Percentiles rank a stretch among this genome's conserved stretches.
These are phyloP conservation scores for Phytophthora citrophthora DNA, from an alignment of 352 stramenopile species.

Conservation along the genomic window DNA sequence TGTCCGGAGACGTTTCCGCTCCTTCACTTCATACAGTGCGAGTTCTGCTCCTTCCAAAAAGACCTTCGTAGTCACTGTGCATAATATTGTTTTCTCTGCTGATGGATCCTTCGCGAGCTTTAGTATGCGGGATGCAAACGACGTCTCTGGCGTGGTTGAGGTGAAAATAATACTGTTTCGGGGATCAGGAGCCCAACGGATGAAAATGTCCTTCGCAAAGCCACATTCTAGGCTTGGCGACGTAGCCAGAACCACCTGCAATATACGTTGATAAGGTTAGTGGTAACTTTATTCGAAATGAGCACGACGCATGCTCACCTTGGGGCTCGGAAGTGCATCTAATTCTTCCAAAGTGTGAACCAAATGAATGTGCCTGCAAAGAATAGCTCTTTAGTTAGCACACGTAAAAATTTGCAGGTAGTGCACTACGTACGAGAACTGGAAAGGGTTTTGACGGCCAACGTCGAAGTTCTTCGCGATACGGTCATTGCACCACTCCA, in stretches of 20 bases:
- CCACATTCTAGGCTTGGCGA: constrained; percentile 82
- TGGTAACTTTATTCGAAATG: neutral
- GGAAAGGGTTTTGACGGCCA: constrained; percentile 87
- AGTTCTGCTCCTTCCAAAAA: constrained; percentile 87
- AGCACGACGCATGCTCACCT: constrained; percentile 40
- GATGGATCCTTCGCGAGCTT: constrained; percentile 57
- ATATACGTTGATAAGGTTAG: constrained; percentile 1
- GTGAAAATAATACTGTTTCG: constrained; percentile 90
- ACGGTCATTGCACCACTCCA: constrained; percentile 91
- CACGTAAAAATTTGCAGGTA: neutral
- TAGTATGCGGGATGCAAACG: constrained; percentile 74
- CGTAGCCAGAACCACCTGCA: constrained; percentile 79
- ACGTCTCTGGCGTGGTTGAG: constrained; percentile 59
- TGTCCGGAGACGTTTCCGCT: constrained; percentile 79
- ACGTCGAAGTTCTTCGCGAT: constrained; percentile 92
- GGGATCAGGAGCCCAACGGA: constrained; percentile 78
- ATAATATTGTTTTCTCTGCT: constrained; percentile 60
- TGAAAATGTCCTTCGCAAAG: constrained; percentile 86
- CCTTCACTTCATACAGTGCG: constrained; percentile 87
- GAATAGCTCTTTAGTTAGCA: constrained; percentile 2
- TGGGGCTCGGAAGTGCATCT: constrained; percentile 85
- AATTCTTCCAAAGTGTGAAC: constrained; percentile 88
- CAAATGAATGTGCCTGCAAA: constrained; percentile 80
- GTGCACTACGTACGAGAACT: constrained; percentile 72
- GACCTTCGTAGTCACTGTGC: constrained; percentile 70